phyloP scores from a whole-genome alignment of 1,284 basidiomycete genomes.

The Tilletiaria anomala region DNA sequence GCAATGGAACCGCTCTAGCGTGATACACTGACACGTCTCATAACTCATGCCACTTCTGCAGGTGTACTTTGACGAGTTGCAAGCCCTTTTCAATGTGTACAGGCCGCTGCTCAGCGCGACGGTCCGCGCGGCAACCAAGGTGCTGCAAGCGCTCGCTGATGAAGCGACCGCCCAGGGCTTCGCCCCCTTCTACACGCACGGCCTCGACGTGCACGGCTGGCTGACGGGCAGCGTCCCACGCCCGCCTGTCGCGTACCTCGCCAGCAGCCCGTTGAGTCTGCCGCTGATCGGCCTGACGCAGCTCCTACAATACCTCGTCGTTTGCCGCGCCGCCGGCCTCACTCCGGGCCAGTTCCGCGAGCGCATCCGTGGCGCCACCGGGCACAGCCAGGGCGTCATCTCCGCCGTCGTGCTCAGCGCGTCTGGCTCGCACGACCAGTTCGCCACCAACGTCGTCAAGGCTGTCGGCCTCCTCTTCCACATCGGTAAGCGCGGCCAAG shows the following conservation, averaged over 20 bases:
- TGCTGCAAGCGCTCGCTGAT: constrained; percentile 19
- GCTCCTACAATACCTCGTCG: constrained; percentile 75
- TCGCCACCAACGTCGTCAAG: constrained; percentile 62
- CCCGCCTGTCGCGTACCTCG: constrained; percentile 74
- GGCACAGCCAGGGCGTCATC: constrained; percentile 91
- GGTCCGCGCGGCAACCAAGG: constrained; percentile 50
- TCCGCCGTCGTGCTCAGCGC: constrained; percentile 74
- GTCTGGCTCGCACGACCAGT: constrained; percentile 60
- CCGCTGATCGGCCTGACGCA: constrained; percentile 93
- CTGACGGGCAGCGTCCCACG: constrained; percentile 55
- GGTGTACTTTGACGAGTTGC: constrained; percentile 90
- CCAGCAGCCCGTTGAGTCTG: constrained; percentile 84
- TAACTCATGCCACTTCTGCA: constrained; percentile 9
- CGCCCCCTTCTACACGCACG: constrained; percentile 60
- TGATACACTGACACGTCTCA: background rate
- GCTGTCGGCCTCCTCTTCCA: constrained; percentile 84
- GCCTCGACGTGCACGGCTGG: constrained; percentile 73
- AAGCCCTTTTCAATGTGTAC: constrained; percentile 79
- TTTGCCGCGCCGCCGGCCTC: constrained; percentile 58
- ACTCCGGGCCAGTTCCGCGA: constrained; percentile 65
- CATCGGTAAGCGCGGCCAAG: constrained; percentile 80
- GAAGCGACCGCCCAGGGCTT: constrained; percentile 48
- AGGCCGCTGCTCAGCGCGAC: constrained; percentile 64
- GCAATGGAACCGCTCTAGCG: background rate
- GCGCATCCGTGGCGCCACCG: constrained; percentile 70